Evolutionary conservation across 139 green algal species (phyloP), one percentile per base, ranked within the genome.

Genomic region (Spirogloea muscicola): DNA sequence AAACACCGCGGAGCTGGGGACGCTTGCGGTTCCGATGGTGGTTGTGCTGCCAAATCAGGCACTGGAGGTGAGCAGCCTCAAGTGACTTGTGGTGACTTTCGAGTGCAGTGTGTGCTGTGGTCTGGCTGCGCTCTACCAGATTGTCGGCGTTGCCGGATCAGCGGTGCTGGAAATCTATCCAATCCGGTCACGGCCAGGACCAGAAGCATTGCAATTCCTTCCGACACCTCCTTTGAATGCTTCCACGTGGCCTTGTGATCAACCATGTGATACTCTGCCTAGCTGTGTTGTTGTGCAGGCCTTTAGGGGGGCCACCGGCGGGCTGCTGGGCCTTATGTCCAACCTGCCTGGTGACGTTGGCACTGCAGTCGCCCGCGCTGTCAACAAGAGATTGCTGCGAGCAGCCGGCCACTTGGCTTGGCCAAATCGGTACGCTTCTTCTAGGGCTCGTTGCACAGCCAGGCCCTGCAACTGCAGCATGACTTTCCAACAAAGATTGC

Each of bases 1-100:
- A 31, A 85, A 85, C 52, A 85, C 79, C 9, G 79, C 79, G 10
- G 79, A 85, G 77, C 55, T 85, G 27, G 79, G 52, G 36, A 44
- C 52, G 27, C 52, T 85, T 42, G 79, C 66, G 9, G 77, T 82
- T 21, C 79, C 79, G 36, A 85, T 85, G 79, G 49, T 84, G 42
- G 76, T 84, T 10, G 34, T 80, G 5, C 70, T 84, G 7, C 76
- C 76, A 16, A 81, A 60, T 5, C 70, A 76, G 2, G 36, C 40
- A 2, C 39, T 84, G n/a, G 69, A 84, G 69, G 76, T 81, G 34
- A n/a, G n/a, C n/a, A n/a, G n/a, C n/a, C n/a, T n/a, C n/a, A n/a
- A n/a, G n/a, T n/a, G n/a, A n/a, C n/a, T n/a, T n/a, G n/a, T n/a
- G n/a, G n/a, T n/a, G n/a, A n/a, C n/a, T n/a, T n/a, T n/a, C n/a